Percentiles rank a stretch among this genome's conserved stretches.
Conservation (phyloP, 768 basidiomycete genomes). For the Kwoniella europaea region DNA sequence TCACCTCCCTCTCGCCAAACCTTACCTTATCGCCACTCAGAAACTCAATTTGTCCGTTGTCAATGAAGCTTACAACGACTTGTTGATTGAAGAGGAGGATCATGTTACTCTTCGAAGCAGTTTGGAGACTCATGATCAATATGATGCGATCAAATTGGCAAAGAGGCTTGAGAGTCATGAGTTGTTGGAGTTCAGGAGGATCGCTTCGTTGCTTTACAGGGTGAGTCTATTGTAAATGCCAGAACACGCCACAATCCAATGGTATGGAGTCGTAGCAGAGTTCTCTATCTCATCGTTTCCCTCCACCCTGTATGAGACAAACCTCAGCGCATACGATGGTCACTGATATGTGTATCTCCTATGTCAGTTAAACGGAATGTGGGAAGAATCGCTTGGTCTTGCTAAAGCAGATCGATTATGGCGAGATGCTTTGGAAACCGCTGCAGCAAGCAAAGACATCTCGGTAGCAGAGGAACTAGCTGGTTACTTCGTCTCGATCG, state of each 20-base stretch:
- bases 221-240: constrained; percentile 58
- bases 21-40: constrained; percentile 97
- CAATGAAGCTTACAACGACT: constrained; percentile 95
- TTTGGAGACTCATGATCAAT: constrained; percentile 98
- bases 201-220: constrained; percentile 96
- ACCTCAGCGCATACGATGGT: neutral
- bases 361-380: constrained; percentile 87
- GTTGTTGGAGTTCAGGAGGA: constrained; percentile 88
- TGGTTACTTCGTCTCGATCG: constrained; percentile 96
- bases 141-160: constrained; percentile 87
- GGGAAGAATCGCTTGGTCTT: constrained; percentile 94
- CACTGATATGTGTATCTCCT: constrained; percentile 11
- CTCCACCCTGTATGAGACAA: neutral
- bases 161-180: constrained; percentile 84
- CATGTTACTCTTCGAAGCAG: constrained; percentile 97
- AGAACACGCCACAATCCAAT: no score
- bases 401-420: constrained; percentile 96
- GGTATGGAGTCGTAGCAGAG: no score
- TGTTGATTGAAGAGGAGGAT: constrained; percentile 99
- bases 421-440: constrained; percentile 94
- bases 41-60: constrained; percentile 95
- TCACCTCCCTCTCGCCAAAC: constrained; percentile 91
- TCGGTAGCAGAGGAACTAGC: constrained; percentile 94
- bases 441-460: constrained; percentile 77
- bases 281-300: no score